Base-by-base conservation (phyloP, 106 monocot species). In the Allium cepa region DNA sequence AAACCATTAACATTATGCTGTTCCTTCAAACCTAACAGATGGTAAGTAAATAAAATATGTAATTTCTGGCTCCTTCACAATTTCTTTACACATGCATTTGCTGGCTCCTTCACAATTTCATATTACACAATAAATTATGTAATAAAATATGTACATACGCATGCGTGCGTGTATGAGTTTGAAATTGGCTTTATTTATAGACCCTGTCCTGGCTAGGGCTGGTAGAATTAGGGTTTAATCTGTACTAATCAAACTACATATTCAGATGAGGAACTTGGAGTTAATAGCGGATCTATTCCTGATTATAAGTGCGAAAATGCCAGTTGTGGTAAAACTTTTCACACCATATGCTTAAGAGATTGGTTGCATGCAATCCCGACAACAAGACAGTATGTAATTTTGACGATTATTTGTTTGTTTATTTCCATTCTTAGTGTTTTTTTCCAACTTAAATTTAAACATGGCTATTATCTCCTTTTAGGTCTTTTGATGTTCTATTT, bases 351-450 rank as follows among this genome's bases (percentile, higher is more conserved):
- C 64, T 76, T 96, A 16, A 83, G 85, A 70, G 96, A 96, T 82
- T 96, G 96, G 96, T 73, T 96, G 62, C 79, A 61, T 47, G 78
- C 91, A 14, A 96, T 96, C 73, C 84, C 88, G 14, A 92, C 96
- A 16, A 96, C 96, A 50, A 88, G 88, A 65, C 85, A 88, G 96
- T 96, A 86, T 67, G 88, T 78, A 26, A 49, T 36, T 63, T 36
- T 36, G 36, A 36, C 36, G 3, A 5, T 36, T 5, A 3, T 36
- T 5, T 4, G 4, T 36, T 18, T 7, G 8, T 66, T 10, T 50
- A 15, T 28, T 63, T 63, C 9, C 27, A 2, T 36, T 47, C 68
- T 27, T 15, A 10, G 36, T 62, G 36, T 16, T 18, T 67, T 51
- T 62, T 3, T 4, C 4, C 11, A 3, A 16, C 11, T 12, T 47